These are phyloP conservation scores for Euclidium syriacum DNA, from an alignment of 345 rosid species.

Conservation along the genomic window DNA sequence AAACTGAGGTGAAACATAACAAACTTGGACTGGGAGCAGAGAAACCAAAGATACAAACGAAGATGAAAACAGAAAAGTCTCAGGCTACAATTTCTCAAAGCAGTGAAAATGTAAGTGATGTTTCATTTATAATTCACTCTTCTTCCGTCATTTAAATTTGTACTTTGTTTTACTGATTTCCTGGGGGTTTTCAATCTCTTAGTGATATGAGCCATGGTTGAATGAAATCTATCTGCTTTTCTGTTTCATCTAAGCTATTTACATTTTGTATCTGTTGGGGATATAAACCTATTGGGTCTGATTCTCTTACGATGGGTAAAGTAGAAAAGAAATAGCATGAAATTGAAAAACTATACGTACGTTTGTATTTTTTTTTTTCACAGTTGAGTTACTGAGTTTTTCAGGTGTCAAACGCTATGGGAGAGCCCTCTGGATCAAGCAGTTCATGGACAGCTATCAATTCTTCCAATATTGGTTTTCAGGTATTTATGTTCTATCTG, in stretches of 20 bases:
- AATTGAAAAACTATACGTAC: neutral
- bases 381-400: neutral
- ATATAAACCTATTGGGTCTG: neutral
- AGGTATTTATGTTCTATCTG: constrained; percentile 33
- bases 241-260: neutral
- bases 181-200: neutral
- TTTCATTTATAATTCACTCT: neutral
- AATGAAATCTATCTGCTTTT: neutral
- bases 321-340: neutral
- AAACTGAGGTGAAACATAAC: constrained; percentile 42
- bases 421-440: constrained; percentile 31
- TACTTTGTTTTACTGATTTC: neutral
- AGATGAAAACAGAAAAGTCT: constrained; percentile 30
- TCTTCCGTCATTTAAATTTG: neutral
- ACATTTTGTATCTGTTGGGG: neutral
- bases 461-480: constrained; percentile 71
- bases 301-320: neutral
- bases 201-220: neutral
- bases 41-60: constrained; percentile 31
- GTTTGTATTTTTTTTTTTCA: neutral
- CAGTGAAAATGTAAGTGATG: constrained; percentile 31
- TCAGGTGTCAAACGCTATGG: constrained; percentile 7
- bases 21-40: constrained; percentile 67
- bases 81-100: constrained; percentile 15
- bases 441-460: constrained; percentile 42